Base-by-base conservation (phyloP, 2,329 filamentous ascomycete species). In the Salinomyces thailandicus region DNA sequence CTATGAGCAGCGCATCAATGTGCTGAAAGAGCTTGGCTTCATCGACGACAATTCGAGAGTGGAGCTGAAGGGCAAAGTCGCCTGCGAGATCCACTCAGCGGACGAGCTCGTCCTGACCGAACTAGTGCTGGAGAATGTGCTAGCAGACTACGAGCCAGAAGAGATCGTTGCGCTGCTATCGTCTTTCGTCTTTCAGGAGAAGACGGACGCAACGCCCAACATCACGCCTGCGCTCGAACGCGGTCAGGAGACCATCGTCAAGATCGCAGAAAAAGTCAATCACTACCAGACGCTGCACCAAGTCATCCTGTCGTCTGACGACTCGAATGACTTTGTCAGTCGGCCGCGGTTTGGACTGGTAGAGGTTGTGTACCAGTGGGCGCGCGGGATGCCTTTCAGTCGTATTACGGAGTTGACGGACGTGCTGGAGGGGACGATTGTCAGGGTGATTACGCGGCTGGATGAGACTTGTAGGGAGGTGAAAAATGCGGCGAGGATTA, bases 311-410 rank as follows among this genome's bases (percentile, higher is more conserved):
- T 84, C 83, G 0, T 73, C 81, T 1, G 89, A 96, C 37, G 89
- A 95, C 56, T 81, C 80, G 39, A 94, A 93, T 52, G 89, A 96
- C 60, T 95, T 95, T 54, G 81, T 84, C 22, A 85, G 78, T 41
- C 73, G 80, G 37, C 85, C 87, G 2, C 75, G 89, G 7, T 98
- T 98, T 57, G 91, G 89, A 1, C 73, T 98, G 38, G 86, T 94
- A 58, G 91, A 98, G 61, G 91, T 98, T 0, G 93, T 98, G 20
- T 95, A 96, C 58, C 91, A 98, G 61, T 98, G 91, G 91, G 91
- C 91, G 7, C 72, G 85, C 33, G 91, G 91, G 17, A 96, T 96
- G 85, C 89, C 84, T 35, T 98, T 98, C 71, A 93, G 93, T 63
- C 89, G 91, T 47, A 98, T 98, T 49, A 96, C 89, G 0, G 83